Conservation (phyloP, 306 rosid genomes). For the Corylus avellana region DNA sequence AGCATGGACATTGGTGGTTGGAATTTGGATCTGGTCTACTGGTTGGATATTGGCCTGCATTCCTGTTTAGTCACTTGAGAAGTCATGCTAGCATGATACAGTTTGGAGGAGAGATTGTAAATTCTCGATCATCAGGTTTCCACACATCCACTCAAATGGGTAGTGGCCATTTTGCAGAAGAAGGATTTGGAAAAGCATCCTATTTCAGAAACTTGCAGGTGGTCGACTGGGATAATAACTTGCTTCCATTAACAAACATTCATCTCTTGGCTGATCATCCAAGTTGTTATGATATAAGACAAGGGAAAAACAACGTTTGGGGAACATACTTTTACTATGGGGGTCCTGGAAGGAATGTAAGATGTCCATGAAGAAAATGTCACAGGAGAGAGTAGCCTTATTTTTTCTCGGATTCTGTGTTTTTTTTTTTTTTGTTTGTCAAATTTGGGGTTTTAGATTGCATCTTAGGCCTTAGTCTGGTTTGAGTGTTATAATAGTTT, state of each 20-base stretch:
- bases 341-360: conserved; percentile 94
- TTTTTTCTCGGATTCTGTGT: conserved; percentile 8
- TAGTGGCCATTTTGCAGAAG: conserved; percentile 95
- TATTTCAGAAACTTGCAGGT: conserved; percentile 90
- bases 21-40: conserved; percentile 79
- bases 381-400: conserved; percentile 17
- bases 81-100: conserved; percentile 93
- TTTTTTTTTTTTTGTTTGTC: background rate
- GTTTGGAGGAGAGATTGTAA: conserved; percentile 95
- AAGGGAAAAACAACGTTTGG: conserved; percentile 80
- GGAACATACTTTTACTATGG: conserved; percentile 98
- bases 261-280: conserved; percentile 85
- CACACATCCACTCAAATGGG: conserved; percentile 99
- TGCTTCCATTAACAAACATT: conserved; percentile 76
- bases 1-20: conserved; percentile 98
- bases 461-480: conserved; percentile 36
- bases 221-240: conserved; percentile 94
- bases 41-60: conserved; percentile 97
- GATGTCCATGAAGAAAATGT: conserved; percentile 67
- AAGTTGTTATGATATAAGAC: conserved; percentile 83
- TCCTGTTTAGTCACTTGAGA: conserved; percentile 84
- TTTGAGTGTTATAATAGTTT: conserved; percentile 40
- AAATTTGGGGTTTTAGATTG: conserved; percentile 27
- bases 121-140: conserved; percentile 74
- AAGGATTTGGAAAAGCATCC: conserved; percentile 90